These are phyloP conservation scores for Trametes punicea DNA, from an alignment of 768 basidiomycete species.

Conservation along the genomic window DNA sequence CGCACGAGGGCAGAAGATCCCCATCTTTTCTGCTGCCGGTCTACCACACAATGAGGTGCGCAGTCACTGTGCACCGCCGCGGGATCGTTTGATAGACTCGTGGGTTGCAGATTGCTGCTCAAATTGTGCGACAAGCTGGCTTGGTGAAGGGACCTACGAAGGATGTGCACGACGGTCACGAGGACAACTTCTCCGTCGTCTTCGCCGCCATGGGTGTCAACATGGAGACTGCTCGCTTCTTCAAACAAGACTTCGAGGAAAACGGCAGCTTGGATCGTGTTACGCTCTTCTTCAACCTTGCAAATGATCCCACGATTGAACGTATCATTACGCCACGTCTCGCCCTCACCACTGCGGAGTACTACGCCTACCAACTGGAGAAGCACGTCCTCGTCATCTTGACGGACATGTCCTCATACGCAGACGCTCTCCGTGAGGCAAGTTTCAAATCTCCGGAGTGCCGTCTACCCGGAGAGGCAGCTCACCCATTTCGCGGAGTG, in stretches of 20 bases:
- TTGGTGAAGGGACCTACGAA: constrained; percentile 96
- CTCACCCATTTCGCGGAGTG: constrained; percentile 4
- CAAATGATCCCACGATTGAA: constrained; percentile 99
- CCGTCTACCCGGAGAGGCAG: neutral
- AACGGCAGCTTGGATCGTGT: constrained; percentile 97
- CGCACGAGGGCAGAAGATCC: constrained; percentile 99
- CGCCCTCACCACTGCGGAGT: constrained; percentile 97
- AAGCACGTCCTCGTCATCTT: constrained; percentile 99
- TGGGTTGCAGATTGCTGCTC: constrained; percentile 83
- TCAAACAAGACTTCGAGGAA: constrained; percentile 99
- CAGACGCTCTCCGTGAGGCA: constrained; percentile 92
- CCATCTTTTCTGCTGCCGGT: constrained; percentile 98
- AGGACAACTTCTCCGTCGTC: constrained; percentile 99
- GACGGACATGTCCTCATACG: constrained; percentile 99
- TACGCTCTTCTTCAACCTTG: constrained; percentile 96
- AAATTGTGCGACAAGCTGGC: constrained; percentile 99
- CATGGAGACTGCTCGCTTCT: constrained; percentile 99
- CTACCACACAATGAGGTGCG: constrained; percentile 96
- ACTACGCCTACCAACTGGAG: constrained; percentile 99
- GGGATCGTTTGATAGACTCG: constrained; percentile 4
- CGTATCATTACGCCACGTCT: constrained; percentile 99
- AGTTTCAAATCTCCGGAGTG: constrained; percentile 30
- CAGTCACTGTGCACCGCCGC: constrained; percentile 12
- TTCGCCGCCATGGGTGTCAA: constrained; percentile 99
- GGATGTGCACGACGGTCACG: constrained; percentile 97